These are phyloP conservation scores for Chlorophyllum brunneum DNA, from an alignment of 768 basidiomycete genomes.

Conservation along the genomic window DNA sequence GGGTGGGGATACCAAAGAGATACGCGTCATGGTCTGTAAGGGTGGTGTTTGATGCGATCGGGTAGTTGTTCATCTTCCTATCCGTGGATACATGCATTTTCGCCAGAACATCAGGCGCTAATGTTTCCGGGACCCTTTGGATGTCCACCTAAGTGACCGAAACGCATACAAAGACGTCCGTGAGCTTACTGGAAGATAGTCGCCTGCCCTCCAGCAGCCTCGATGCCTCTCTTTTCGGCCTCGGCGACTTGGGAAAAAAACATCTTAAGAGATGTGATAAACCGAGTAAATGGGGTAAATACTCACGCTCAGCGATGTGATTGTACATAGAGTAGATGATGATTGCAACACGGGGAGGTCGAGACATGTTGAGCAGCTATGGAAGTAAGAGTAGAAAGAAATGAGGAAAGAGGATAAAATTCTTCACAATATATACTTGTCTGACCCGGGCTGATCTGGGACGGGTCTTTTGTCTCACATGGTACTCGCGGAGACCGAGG, in stretches of 20 bases:
- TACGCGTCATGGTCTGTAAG: constrained; percentile 57
- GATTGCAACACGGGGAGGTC: constrained; percentile 60
- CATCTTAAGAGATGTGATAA: background rate
- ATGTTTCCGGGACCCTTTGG: constrained; percentile 59
- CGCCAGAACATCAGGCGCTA: constrained; percentile 48
- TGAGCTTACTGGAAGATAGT: constrained; percentile 37
- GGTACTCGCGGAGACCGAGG: too few species aligned
- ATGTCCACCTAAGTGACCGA: background rate
- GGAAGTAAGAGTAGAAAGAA: background rate
- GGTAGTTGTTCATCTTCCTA: constrained; percentile 33
- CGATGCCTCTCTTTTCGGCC: constrained; percentile 28
- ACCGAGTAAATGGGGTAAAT: background rate
- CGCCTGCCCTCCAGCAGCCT: constrained; percentile 31
- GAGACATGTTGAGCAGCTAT: constrained; percentile 28
- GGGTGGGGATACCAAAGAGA: constrained; percentile 65
- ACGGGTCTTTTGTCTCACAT: too few species aligned
- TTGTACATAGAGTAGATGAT: constrained; percentile 76
- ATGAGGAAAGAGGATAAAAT: background rate
- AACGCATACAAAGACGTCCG: too few species aligned
- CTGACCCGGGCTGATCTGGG: too few species aligned
- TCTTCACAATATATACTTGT: too few species aligned
- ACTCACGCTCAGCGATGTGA: constrained; percentile 65
- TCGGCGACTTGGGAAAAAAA: constrained; percentile 40
- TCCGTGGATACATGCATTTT: constrained; percentile 41
- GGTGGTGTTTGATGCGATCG: constrained; percentile 44